Percentiles rank a stretch among this genome's conserved stretches.
Conservation (phyloP, 148 eudicot genomes). For the Chenopodium album region DNA sequence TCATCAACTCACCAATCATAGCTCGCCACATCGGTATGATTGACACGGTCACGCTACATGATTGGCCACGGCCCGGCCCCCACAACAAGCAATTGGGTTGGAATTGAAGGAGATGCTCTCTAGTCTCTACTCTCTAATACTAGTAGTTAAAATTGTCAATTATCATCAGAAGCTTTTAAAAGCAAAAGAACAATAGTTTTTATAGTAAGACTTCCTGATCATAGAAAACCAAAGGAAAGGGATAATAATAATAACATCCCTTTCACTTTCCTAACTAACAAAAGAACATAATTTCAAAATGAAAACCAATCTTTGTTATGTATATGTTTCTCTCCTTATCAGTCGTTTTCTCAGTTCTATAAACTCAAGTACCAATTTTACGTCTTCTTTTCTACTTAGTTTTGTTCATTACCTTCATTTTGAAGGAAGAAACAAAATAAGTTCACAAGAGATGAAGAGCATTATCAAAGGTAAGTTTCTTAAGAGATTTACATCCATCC, state of each 20-base stretch:
- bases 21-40: neutral
- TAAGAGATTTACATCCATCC: constrained; percentile 23
- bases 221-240: constrained; percentile 19
- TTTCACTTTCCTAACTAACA: constrained; percentile 29
- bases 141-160: constrained; percentile 2
- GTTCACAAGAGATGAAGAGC: constrained; percentile 22
- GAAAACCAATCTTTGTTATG: neutral
- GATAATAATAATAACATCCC: constrained; percentile 22
- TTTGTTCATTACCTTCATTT: neutral
- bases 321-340: constrained; percentile 9
- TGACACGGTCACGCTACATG: neutral
- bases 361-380: constrained; percentile 1
- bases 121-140: neutral
- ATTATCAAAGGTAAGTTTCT: constrained; percentile 25
- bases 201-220: constrained; percentile 17
- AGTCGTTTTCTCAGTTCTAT: constrained; percentile 16
- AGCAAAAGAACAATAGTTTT: constrained; percentile 30
- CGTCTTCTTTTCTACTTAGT: neutral
- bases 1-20: constrained; percentile 10
- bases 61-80: constrained; percentile 2
- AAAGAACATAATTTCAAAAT: constrained; percentile 6
- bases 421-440: neutral
- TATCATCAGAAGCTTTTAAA: constrained; percentile 22
- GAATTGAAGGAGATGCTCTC: neutral
- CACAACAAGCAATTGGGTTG: neutral